Base-by-base conservation (phyloP, 2,329 filamentous ascomycete species). In the Diaporthe citriasiana region DNA sequence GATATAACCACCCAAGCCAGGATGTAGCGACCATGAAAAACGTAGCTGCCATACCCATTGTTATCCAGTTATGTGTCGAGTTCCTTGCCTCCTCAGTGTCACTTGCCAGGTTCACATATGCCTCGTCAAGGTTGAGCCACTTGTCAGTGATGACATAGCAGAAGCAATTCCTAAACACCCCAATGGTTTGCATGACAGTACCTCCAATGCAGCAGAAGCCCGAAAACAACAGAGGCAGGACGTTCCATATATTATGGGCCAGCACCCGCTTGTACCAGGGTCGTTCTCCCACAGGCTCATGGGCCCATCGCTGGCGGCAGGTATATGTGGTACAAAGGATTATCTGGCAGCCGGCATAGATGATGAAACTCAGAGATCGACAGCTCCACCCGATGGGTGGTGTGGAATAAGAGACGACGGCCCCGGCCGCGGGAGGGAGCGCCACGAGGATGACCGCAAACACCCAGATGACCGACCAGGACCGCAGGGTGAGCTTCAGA, bases 361-460 rank as follows among this genome's bases (percentile, higher is more conserved):
- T 55, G 51, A 55, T 55, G 25, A 55, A 55, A 33, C 51, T 55
- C 27, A 55, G 5, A 17, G 51, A 55, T 33, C 51, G 51, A 55
- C 51, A 55, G 51, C 51, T 55, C 51, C 51, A 55, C 33, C 51
- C 51, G 15, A 33, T 55, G 1, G 51, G 51, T 33, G 51, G 51
- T 3, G 51, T 55, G 25, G 27, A 13, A 9, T 55, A 55, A 19
- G 51, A 55, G 13, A 55, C 51, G 51, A 55, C 51, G 1, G 51
- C 51, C 51, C 51, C 51, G 3, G 51, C 27, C 15, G 51, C 51
- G 51, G 51, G 51, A 22, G 51, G 51, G 33, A 55, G 51, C 51
- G 51, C 51, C 51, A 55, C 51, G 6, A 55, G 51, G 27, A 55
- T 55, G 51, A 55, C 51, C 51, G 51, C 51, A 55, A 55, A 55